Conservation (phyloP, 129 eudicot species). For the Tagetes patula region DNA sequence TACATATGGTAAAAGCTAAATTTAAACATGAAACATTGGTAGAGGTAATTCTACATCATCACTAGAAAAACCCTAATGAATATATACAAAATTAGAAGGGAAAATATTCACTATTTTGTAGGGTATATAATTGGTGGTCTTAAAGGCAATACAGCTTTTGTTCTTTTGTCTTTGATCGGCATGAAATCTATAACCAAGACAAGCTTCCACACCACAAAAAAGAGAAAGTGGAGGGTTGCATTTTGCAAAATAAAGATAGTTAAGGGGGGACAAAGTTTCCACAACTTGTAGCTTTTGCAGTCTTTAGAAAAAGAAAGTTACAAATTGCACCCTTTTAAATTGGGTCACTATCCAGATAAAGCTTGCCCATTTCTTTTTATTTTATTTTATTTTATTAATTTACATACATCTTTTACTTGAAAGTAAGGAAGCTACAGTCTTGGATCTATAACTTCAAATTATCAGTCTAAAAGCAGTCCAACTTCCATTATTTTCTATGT, state of each 20-base stretch:
- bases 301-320: constrained; percentile 42
- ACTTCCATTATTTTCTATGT: constrained; percentile 42
- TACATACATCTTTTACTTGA: constrained; percentile 42
- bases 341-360: constrained; percentile 35
- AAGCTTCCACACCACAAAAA: constrained; percentile 47
- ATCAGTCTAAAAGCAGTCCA: constrained; percentile 46
- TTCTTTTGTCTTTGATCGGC: constrained; percentile 27
- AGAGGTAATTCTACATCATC: too few species aligned
- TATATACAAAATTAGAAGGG: neutral
- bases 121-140: constrained; percentile 22
- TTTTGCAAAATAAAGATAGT: constrained; percentile 42
- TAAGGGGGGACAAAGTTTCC: constrained; percentile 53
- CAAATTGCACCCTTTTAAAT: constrained; percentile 45
- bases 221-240: constrained; percentile 44
- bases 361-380: constrained; percentile 20
- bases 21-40: too few species aligned
- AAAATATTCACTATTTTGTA: constrained; percentile 1
- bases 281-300: constrained; percentile 48
- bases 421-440: constrained; percentile 43
- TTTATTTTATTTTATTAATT: neutral
- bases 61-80: too few species aligned
- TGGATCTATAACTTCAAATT: constrained; percentile 48
- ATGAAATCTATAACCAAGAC: constrained; percentile 39
- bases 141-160: constrained; percentile 42
- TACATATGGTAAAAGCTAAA: too few species aligned